Percentiles rank a stretch among this genome's conserved stretches.
These are phyloP conservation scores for Tetraselmis striata DNA, from an alignment of 139 green algal species.

Conservation along the genomic window DNA sequence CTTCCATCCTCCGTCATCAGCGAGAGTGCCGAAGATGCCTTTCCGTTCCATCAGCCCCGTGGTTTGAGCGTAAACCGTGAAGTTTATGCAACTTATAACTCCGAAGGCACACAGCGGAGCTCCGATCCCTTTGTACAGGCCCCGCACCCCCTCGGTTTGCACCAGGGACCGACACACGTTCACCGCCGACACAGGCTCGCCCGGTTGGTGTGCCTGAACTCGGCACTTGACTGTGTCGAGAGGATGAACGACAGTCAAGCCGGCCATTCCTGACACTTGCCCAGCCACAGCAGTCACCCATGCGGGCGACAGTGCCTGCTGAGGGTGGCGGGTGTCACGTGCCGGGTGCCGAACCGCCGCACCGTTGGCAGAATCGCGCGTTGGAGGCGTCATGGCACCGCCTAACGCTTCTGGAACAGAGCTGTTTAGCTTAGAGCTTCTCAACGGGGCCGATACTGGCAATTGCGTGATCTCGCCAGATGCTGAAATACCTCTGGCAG, in stretches of 20 bases:
- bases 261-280: constrained; percentile 14
- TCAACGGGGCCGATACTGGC: not conserved
- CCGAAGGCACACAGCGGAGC: constrained; percentile 14
- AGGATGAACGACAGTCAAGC: constrained; percentile 9
- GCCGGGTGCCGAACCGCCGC: not conserved
- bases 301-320: too few relatives aligned
- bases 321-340: not conserved
- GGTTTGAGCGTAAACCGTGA: not conserved
- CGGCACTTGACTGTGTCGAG: constrained; percentile 17
- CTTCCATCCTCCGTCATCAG: too few relatives aligned
- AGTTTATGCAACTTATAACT: constrained; percentile 7
- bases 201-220: constrained; percentile 1
- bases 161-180: constrained; percentile 1
- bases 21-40: not conserved
- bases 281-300: not conserved
- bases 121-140: constrained; percentile 8
- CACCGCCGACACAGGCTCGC: not conserved
- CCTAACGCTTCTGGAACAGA: too few relatives aligned
- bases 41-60: not conserved
- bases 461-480: not conserved
- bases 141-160: not conserved
- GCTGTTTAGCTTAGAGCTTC: not conserved
- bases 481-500: too few relatives aligned
- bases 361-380: not conserved
- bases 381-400: too few relatives aligned